Base-by-base conservation (phyloP, 352 stramenopile genomes). In the Blastocystis sp. region DNA sequence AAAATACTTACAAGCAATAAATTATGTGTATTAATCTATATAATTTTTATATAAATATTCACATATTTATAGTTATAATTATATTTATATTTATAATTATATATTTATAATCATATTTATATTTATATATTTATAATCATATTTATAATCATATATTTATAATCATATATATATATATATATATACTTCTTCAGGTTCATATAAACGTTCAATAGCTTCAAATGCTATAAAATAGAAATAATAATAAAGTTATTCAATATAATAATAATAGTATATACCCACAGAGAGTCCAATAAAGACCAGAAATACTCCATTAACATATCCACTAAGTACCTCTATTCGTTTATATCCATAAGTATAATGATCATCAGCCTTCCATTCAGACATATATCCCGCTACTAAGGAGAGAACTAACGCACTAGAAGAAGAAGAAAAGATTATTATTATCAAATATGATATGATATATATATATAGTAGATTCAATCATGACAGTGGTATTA, bases 291-390 rank as follows among this genome's bases (percentile, higher is more conserved):
- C 79, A 47, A 86, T 80, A 28, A 86, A 65, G 4, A 86, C 66
- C 42, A 86, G 68, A 40, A 86, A 64, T 13, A 85, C 64, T 16
- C 76, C 82, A 68, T 86, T 86, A 18, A 86, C 62, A 40, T 83
- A 84, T n/a, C 79, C 79, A 24, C 77, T 84, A 6, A 86, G 72
- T 41, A 86, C 79, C 47, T 86, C 77, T 7, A 86, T 76, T 65
- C 79, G 79, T 2, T 75, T 77, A 48, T 83, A 86, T 23, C 79
- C 79, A 54, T 82, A 84, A n/a, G 77, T 82, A 59, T 78, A 86
- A 45, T 73, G 72, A 25, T 66, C 59, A 34, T 80, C 74, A 5
- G 75, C 69, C 13, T 77, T 77, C 19, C 82, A 65, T 33, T 80
- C 72, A 18, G 77, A 72, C 28, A 84, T 80, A 56, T 83, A 84